Percentiles rank a stretch among this genome's conserved stretches.
Conservation (phyloP, 148 eudicot genomes). For the Drosera capensis region DNA sequence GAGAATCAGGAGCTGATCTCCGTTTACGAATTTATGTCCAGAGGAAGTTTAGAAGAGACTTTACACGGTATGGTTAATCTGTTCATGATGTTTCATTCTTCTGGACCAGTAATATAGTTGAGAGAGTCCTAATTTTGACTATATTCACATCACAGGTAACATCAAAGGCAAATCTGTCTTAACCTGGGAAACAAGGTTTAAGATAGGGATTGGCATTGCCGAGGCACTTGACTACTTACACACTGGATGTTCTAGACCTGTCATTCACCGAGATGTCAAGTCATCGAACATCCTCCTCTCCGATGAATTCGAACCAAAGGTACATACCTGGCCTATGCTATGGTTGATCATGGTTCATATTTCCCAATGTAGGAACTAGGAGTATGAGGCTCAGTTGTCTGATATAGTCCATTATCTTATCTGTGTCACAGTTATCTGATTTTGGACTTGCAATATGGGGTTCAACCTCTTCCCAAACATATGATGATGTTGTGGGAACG, state of each 20-base stretch:
- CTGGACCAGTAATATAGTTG: background rate
- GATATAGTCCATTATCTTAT: background rate
- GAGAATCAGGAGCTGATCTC: conserved; percentile 54
- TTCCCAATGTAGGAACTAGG: no score
- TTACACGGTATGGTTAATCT: conserved; percentile 35
- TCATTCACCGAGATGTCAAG: conserved; percentile 89
- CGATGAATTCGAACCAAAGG: conserved; percentile 64
- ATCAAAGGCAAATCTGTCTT: conserved; percentile 19
- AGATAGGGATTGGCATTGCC: conserved; percentile 56
- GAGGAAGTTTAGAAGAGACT: conserved; percentile 68
- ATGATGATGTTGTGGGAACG: conserved; percentile 77
- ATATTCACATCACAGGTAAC: conserved; percentile 20
- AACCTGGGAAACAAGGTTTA: conserved; percentile 68
- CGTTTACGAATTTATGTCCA: conserved; percentile 56
- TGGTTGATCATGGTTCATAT: background rate
- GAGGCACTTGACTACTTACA: conserved; percentile 71
- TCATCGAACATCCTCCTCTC: conserved; percentile 91
- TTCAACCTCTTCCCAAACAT: conserved; percentile 37
- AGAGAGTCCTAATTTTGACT: conserved; percentile 2
- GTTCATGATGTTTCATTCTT: background rate
- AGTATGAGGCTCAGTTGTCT: background rate
- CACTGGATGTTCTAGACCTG: conserved; percentile 41
- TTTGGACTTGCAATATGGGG: conserved; percentile 93
- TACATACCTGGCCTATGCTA: conserved; percentile 8
- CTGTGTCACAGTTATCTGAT: conserved; percentile 46